Conservation (phyloP, 768 basidiomycete genomes). For the Leucocoprinus birnbaumii region DNA sequence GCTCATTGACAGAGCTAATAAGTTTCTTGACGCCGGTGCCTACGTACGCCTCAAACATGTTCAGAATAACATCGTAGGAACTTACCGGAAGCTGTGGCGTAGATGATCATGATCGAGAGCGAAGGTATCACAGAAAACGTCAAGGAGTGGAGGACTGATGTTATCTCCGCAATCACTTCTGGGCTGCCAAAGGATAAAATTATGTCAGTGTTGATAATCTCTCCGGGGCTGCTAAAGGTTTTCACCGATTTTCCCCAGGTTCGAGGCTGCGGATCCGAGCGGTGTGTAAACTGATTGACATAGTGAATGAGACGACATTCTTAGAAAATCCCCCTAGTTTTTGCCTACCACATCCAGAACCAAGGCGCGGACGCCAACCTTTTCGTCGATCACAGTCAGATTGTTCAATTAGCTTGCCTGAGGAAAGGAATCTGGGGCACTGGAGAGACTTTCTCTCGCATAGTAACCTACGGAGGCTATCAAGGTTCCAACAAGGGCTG, state of each 20-base stretch:
- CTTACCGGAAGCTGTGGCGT: neutral
- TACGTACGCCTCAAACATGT: constrained; percentile 17
- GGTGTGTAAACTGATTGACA: neutral
- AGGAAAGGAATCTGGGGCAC: constrained; percentile 45
- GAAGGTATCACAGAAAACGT: constrained; percentile 48
- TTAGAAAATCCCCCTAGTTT: constrained; percentile 19
- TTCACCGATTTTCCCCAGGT: neutral
- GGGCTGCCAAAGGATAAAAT: constrained; percentile 37
- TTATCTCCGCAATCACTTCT: constrained; percentile 37
- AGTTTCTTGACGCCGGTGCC: constrained; percentile 38
- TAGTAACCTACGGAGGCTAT: constrained; percentile 33
- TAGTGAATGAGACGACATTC: neutral
- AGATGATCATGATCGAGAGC: constrained; percentile 44
- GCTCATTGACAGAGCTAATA: constrained; percentile 37
- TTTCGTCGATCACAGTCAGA: constrained; percentile 43
- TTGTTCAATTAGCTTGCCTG: constrained; percentile 41
- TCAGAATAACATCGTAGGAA: neutral
- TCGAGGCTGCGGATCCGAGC: constrained; percentile 7
- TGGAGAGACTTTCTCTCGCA: constrained; percentile 37
- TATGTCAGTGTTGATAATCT: constrained; percentile 24
- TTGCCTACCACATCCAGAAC: constrained; percentile 42
- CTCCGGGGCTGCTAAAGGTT: neutral
- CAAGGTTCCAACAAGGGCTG: constrained; percentile 4
- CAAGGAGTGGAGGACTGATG: constrained; percentile 36
- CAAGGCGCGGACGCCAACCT: constrained; percentile 38